Evolutionary conservation across 129 eudicot genomes (phyloP), one percentile per base, ranked within the genome.

Genomic region (Flaveria ramosissima): DNA sequence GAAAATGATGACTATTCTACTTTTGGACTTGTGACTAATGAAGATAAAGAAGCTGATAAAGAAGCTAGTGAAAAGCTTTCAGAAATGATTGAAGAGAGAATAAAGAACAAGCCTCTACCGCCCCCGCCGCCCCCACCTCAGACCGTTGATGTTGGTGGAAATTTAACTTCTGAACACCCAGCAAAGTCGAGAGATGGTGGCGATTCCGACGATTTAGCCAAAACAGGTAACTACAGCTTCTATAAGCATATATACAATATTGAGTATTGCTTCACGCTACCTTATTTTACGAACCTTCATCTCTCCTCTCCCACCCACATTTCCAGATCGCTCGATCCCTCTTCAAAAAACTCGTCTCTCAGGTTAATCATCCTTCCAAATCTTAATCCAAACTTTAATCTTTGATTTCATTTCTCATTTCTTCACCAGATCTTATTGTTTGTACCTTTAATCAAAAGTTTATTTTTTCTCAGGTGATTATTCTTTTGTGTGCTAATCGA

Each of bases 61-160:
- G 95, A 88, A 78, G 96, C 94, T 72, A 52, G 60, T 64, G 99
- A 89, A 82, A 95, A 92, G 86, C 81, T 90, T 75, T 75, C 78
- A 21, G 81, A 62, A 39, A 91, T 92, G 92, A 73, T 95, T 73
- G 99, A 95, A 84, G 99, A 95, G 78, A 87, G 99, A 81, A 41
- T 92, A 77, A 92, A 83, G 86, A 89, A 79, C 69, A 89, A 83
- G 67, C 97, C 97, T 70, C 78, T 88, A 61, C 99, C 99, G 19
- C 99, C 99, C 17, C 99, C 99, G 48, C 99, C 99, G 6, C 90
- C 96, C 48, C 92, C 83, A 3, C 87, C 97, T 14, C 88, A 84
- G 73, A 78, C 46, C 3, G 78, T 87, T 32, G 81, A 73, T 75
- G 76, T 61, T 69, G 81, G 79, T 70, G 92, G 68, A 41, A 57